Conservation (phyloP, 345 rosid genomes). For the Arabidopsis suecica region DNA sequence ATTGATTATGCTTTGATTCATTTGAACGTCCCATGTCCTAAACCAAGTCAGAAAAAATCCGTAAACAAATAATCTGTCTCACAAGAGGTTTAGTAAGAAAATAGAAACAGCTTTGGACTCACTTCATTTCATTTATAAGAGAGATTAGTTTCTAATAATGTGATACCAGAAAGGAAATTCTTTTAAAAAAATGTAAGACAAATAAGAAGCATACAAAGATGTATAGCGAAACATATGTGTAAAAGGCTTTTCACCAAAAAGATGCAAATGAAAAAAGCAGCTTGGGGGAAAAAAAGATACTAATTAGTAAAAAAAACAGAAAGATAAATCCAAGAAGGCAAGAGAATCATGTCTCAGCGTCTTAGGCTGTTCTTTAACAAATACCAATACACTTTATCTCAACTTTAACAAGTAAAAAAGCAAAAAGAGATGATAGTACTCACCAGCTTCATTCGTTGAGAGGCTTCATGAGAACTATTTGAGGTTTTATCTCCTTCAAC, state of each 20-base stretch:
- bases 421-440: conserved; percentile 37
- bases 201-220: conserved; percentile 40
- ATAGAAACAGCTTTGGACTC: conserved; percentile 25
- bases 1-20: conserved; percentile 52
- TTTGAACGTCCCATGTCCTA: conserved; percentile 69
- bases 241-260: conserved; percentile 38
- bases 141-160: conserved; percentile 18
- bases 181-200: conserved; percentile 26
- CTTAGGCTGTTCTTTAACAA: conserved; percentile 47
- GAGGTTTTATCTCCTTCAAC: conserved; percentile 54
- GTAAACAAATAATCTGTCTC: conserved; percentile 17
- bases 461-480: conserved; percentile 54
- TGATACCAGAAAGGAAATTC: conserved; percentile 32
- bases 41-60: conserved; percentile 37
- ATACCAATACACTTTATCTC: conserved; percentile 44
- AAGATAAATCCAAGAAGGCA: conserved; percentile 47
- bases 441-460: conserved; percentile 70
- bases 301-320: conserved; percentile 49
- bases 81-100: conserved; percentile 32
- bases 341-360: conserved; percentile 40
- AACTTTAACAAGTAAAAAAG: conserved; percentile 21
- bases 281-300: conserved; percentile 31
- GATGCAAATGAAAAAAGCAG: conserved; percentile 39
- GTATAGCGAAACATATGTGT: conserved; percentile 38
- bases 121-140: neutral